A percentile compares a stretch with the other conserved stretches of the same genome.
Evolutionary conservation across 2,329 filamentous ascomycete genomes (phyloP).

Genomic region (Ambrosiella beaveri): DNA sequence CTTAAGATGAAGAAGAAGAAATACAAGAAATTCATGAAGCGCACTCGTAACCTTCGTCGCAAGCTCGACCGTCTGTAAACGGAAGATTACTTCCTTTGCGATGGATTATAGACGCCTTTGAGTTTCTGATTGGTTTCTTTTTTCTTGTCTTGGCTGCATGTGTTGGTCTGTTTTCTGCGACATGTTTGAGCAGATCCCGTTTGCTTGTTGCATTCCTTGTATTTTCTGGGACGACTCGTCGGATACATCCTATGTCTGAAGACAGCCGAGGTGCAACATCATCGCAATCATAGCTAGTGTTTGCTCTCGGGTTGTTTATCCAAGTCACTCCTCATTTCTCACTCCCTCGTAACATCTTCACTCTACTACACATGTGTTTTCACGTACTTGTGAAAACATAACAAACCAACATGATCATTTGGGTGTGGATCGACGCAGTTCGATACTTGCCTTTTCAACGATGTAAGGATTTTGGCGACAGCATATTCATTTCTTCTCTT

Average conservation of each 20-base stretch:
- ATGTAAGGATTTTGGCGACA: neutral
- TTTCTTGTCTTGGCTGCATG: neutral
- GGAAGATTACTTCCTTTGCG: neutral
- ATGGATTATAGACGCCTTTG: neutral
- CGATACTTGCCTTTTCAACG: neutral
- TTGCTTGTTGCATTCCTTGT: constrained; percentile 1
- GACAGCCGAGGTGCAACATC: neutral
- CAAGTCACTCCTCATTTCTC: neutral
- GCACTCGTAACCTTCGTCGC: constrained; percentile 71
- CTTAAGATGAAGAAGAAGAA: constrained; percentile 99
- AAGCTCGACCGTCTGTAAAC: constrained; percentile 54
- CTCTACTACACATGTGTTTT: neutral
- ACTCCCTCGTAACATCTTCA: neutral
- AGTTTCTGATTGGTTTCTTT: neutral
- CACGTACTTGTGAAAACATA: neutral
- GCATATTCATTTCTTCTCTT: neutral
- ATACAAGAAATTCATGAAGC: constrained; percentile 98
- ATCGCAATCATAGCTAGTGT: neutral
- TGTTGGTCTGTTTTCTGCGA: neutral
- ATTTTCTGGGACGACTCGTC: neutral
- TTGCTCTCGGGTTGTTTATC: neutral
- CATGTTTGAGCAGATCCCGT: neutral
- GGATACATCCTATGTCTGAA: neutral
- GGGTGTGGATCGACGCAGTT: neutral
- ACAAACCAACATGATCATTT: neutral